Evolutionary conservation across 2,329 filamentous ascomycete species (phyloP), one percentile per base, ranked within the genome.

Genomic region (Hirsutella rhossiliensis): DNA sequence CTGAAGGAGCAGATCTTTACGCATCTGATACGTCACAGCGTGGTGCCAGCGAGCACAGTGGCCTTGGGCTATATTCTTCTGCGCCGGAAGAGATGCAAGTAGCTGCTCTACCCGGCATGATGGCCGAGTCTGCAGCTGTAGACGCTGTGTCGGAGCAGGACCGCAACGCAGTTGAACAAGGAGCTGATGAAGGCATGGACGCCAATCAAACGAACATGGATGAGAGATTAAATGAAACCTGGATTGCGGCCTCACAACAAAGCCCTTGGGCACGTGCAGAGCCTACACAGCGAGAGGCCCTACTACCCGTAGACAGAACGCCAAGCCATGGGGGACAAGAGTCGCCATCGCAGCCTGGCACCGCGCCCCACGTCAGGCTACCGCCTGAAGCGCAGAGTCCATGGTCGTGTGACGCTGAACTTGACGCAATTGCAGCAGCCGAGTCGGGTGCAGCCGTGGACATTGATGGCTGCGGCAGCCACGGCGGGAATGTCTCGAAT

Each of bases 311-410:
- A 15, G 19, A 9, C 23, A 9, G 23, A 5, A 27, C 23, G 23
- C 23, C 23, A 27, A 27, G 23, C 23, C 23, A 27, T 9, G 9
- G 7, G 23, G 7, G 23, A 27, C 23, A 4, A 4, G 9, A 6
- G 9, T 27, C 23, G 23, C 5, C 23, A 27, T 27, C 23, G 9
- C 23, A 27, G 5, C 5, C 23, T 5, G 23, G 3, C 23, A 27
- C 5, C 9, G 23, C 23, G 6, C 9, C 23, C 2, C 3, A 4
- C 6, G 23, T 27, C 23, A n/a, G 20, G 11, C 17, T 42, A 11
- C 42, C 39, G 3, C 8, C 44, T 19, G 41, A 44, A 19, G 39
- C 44, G 4, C 54, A 58, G 43, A 55, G 46, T 3, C 54, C 54
- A 17, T 58, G 52, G 56, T 38, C 43, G 8, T 37, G 43, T 2